Base-by-base conservation (phyloP, 208 protist species). In the Crithidia bombi region DNA sequence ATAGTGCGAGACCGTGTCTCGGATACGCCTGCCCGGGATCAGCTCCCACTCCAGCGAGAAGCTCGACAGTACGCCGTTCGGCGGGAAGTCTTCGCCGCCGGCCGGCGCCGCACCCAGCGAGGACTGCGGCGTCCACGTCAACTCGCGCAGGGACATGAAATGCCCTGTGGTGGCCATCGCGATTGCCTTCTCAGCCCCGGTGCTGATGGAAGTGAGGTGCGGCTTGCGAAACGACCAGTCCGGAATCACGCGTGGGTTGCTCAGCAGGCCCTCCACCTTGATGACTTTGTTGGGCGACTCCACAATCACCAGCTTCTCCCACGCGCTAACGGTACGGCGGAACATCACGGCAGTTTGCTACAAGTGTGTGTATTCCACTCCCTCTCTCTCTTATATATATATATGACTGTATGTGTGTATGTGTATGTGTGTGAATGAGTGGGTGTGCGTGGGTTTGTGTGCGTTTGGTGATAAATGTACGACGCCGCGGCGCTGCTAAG, bases 221-320 rank as follows among this genome's bases (percentile, higher is more conserved):
- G 58, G 59, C 28, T 86, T 81, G 38, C 69, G 64, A 64, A 94
- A 95, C 15, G 87, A 92, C 89, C 87, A 94, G 78, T 97, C 92
- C 1, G 85, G 73, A 25, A 97, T 80, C 19, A 93, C 90, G 38
- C 81, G 85, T 5, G 90, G 73, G 63, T 94, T 73, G 58, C 91
- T 94, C 70, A 93, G 75, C 15, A 96, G 81, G 3, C 82, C 86
- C 65, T 94, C 89, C 32, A 97, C 79, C 77, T 94, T 94, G 67
- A 91, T 93, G 30, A 97, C 86, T 64, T 97, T 97, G 73, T 97
- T 97, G 2, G 92, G 92, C 10, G 92, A 97, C 78, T 97, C 92
- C 5, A 97, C 92, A 77, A 97, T 94, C 44, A 97, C 87, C 43
- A 97, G 74, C 73, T 93, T 93, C 75, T 91, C 87, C 62, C 85